Percentiles rank a stretch among this genome's conserved stretches.
Conservation (phyloP, 2,329 filamentous ascomycete species). For the Amauroascus verrucosus region DNA sequence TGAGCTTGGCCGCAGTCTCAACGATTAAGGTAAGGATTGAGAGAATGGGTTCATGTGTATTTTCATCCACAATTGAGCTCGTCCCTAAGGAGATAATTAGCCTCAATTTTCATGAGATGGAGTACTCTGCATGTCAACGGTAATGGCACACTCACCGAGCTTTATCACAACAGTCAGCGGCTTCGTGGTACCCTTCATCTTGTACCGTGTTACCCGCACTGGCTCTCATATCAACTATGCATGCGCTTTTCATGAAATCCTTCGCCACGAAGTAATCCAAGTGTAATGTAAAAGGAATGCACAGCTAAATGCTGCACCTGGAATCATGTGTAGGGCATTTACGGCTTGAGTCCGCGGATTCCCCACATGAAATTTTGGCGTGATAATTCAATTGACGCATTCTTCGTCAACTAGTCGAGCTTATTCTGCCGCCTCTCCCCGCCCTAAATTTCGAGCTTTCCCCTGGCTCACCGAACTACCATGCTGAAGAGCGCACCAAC, state of each 20-base stretch:
- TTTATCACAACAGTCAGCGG: conserved; percentile 75
- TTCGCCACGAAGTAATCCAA: conserved; percentile 1
- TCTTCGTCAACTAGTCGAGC: background rate
- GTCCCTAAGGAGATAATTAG: conserved; percentile 53
- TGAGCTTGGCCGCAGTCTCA: conserved; percentile 78
- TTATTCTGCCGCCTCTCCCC: conserved; percentile 5
- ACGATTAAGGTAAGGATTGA: conserved; percentile 88
- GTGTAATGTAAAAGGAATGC: background rate
- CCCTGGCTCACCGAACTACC: background rate
- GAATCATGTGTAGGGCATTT: background rate
- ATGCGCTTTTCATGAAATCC: background rate
- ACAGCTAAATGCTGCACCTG: background rate
- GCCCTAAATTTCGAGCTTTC: background rate
- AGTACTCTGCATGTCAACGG: background rate
- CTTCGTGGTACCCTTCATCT: conserved; percentile 57
- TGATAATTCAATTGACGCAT: background rate
- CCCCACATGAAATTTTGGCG: conserved; percentile 3
- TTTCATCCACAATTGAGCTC: conserved; percentile 97
- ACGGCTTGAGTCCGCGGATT: background rate
- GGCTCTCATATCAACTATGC: conserved; percentile 1
- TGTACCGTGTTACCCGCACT: conserved; percentile 18
- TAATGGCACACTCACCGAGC: conserved; percentile 51
- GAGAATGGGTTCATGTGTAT: conserved; percentile 82
- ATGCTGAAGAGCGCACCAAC: background rate
- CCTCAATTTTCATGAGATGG: background rate